Conservation (phyloP, 2,329 filamentous ascomycete genomes). For the Trichoderma oligosporum region DNA sequence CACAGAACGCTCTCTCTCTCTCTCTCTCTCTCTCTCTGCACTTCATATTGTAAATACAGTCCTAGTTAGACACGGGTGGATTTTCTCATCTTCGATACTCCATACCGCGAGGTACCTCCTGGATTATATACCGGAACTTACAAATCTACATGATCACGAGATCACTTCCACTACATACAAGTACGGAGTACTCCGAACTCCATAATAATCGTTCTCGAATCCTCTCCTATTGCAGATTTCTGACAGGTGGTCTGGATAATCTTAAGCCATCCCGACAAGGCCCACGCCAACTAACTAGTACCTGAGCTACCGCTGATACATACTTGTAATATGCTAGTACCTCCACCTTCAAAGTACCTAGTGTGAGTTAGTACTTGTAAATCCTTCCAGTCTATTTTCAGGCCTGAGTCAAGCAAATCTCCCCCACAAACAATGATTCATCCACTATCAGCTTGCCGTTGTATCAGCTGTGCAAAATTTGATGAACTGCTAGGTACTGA, state of each 20-base stretch:
- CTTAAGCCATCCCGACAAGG: not conserved
- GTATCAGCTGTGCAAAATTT: not conserved
- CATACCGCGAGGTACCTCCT: no score
- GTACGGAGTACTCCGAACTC: not conserved
- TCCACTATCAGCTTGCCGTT: not conserved
- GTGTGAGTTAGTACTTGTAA: no score
- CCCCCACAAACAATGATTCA: conserved; percentile 16
- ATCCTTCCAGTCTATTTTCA: not conserved
- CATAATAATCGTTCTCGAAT: not conserved
- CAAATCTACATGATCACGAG: not conserved
- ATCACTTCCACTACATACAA: conserved; percentile 1
- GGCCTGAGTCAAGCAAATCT: conserved; percentile 11
- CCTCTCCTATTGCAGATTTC: not conserved
- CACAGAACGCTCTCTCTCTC: no score
- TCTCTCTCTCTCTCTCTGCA: no score
- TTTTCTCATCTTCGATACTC: no score
- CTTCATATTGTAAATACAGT: no score
- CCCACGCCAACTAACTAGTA: not conserved
- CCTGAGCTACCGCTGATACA: no score
- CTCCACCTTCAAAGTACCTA: no score
- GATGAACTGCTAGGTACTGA: not conserved
- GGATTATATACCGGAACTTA: no score
- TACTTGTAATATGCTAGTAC: no score
- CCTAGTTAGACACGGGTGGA: no score
- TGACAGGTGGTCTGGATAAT: not conserved